These are phyloP conservation scores for Globisporangium okanoganense DNA, from an alignment of 352 stramenopile genomes.

Conservation along the genomic window DNA sequence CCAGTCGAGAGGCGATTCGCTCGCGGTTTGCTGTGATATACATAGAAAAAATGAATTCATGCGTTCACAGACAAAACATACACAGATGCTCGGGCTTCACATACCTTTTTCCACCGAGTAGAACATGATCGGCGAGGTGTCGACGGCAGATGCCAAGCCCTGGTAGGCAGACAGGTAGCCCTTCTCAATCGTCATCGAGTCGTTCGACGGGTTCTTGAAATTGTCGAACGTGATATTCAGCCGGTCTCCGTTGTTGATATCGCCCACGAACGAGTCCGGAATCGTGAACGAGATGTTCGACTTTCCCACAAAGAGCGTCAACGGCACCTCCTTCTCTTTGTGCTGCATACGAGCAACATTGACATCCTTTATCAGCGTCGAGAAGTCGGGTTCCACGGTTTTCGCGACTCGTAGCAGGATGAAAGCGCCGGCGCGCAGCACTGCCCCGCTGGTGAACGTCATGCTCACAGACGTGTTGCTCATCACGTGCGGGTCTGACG, in stretches of 20 bases:
- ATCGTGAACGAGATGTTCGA: conserved; percentile 80
- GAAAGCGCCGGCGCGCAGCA: conserved; percentile 52
- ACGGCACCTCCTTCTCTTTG: conserved; percentile 21
- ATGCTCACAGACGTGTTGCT: conserved; percentile 49
- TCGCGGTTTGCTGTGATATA: conserved; percentile 30
- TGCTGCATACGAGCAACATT: conserved; percentile 38
- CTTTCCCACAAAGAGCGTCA: conserved; percentile 44
- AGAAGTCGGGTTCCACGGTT: conserved; percentile 53
- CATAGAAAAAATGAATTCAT: not conserved
- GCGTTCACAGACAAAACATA: not conserved
- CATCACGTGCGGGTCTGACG: conserved; percentile 43
- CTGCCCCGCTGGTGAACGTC: conserved; percentile 51
- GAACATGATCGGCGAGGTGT: conserved; percentile 54
- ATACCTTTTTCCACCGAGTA: conserved; percentile 32
- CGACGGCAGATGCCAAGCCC: conserved; percentile 45
- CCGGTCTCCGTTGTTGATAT: conserved; percentile 72
- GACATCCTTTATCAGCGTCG: conserved; percentile 49
- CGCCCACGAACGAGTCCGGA: conserved; percentile 43
- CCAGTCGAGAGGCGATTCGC: conserved; percentile 53
- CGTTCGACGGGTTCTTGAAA: conserved; percentile 64
- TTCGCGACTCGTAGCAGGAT: conserved; percentile 67
- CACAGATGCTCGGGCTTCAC: not conserved
- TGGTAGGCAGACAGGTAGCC: conserved; percentile 71
- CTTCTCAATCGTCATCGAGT: conserved; percentile 55
- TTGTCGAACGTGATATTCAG: conserved; percentile 59